A percentile compares a stretch with the other conserved stretches of the same genome.
Conservation (phyloP, 805 yeast genomes). For the Candida nanaspora region DNA sequence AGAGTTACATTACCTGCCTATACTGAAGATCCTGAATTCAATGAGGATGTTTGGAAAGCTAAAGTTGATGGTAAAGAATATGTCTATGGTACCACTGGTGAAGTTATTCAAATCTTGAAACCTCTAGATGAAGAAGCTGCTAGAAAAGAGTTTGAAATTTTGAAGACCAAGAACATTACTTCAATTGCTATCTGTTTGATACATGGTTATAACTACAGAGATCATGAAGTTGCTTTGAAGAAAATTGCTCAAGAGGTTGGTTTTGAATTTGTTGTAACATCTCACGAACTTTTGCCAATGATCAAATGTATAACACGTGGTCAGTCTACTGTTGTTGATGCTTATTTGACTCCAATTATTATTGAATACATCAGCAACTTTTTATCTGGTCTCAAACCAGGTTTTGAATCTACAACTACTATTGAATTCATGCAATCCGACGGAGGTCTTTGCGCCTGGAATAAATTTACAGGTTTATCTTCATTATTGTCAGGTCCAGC, state of each 20-base stretch:
- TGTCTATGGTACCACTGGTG: conserved; percentile 29
- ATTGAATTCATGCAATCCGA: conserved; percentile 49
- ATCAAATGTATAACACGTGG: conserved; percentile 29
- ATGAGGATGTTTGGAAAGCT: neutral
- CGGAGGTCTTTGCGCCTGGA: conserved; percentile 47
- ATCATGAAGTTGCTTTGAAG: conserved; percentile 26
- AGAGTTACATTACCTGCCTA: conserved; percentile 33
- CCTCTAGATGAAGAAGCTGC: conserved; percentile 23
- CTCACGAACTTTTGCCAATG: conserved; percentile 27
- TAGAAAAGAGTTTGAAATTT: conserved; percentile 7
- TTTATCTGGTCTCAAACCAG: conserved; percentile 22
- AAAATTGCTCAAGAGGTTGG: conserved; percentile 34
- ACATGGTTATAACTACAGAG: conserved; percentile 30
- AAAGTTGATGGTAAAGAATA: conserved; percentile 11
- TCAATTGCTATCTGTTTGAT: conserved; percentile 29
- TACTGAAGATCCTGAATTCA: conserved; percentile 27
- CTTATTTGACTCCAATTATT: conserved; percentile 31
- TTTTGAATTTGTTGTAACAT: conserved; percentile 32
- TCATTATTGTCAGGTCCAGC: conserved; percentile 51
- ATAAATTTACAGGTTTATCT: conserved; percentile 42
- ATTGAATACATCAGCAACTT: conserved; percentile 28
- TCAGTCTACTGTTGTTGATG: conserved; percentile 31
- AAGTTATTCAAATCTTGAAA: conserved; percentile 26
- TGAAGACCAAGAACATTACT: conserved; percentile 12
- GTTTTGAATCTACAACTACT: conserved; percentile 19